These are phyloP conservation scores for Tausonia pullulans DNA, from an alignment of 1,284 basidiomycete genomes.

Conservation along the genomic window DNA sequence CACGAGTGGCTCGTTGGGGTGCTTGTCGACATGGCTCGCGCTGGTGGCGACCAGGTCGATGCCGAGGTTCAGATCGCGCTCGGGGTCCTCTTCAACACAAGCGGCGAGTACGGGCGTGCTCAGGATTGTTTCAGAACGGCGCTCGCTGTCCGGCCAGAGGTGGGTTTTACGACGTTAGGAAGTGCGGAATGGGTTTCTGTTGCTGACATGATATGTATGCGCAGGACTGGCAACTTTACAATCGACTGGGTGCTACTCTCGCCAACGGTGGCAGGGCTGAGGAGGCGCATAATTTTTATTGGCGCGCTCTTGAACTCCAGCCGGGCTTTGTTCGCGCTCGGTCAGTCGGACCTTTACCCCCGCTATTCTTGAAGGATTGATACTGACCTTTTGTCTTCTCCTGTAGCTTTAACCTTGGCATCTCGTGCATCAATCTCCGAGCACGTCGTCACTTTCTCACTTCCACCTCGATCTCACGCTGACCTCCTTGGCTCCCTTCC, in stretches of 20 bases:
- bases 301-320: conserved; percentile 76
- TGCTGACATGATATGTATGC: not conserved
- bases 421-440: conserved; percentile 79
- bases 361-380: not conserved
- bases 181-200: not conserved
- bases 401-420: conserved; percentile 74
- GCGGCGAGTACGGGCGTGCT: conserved; percentile 79
- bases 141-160: conserved; percentile 72
- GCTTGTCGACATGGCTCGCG: conserved; percentile 35
- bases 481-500: not conserved
- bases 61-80: conserved; percentile 93
- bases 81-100: conserved; percentile 83
- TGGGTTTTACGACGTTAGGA: conserved; percentile 26
- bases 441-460: conserved; percentile 46
- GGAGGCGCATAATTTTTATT: conserved; percentile 81
- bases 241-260: conserved; percentile 89
- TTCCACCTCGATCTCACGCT: conserved; percentile 32
- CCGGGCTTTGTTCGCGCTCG: conserved; percentile 87
- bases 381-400: not conserved
- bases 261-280: conserved; percentile 79
- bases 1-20: conserved; percentile 28
- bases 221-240: conserved; percentile 91
- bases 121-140: conserved; percentile 91
- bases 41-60: conserved; percentile 47
- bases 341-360: conserved; percentile 32